These are phyloP conservation scores for Gardenia jasminoides DNA, from an alignment of 257 asterid genomes.

Conservation along the genomic window DNA sequence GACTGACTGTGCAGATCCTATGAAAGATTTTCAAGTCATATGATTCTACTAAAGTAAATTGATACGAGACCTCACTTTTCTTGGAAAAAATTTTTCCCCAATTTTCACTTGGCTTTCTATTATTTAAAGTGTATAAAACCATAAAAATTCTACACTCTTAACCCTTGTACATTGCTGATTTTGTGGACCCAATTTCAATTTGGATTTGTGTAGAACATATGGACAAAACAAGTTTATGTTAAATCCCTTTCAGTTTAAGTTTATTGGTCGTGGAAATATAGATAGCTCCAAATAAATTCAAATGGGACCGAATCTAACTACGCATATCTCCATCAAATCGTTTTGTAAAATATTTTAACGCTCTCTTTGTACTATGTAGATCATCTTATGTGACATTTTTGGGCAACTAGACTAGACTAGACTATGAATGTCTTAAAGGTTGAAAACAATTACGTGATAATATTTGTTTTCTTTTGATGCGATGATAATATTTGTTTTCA, in stretches of 20 bases:
- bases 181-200: constrained; percentile 19
- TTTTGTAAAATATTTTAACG: too few relatives aligned
- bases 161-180: constrained; percentile 7
- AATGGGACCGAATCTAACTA: not conserved
- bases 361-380: too few relatives aligned
- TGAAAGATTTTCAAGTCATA: too few relatives aligned
- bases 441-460: too few relatives aligned
- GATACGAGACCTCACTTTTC: not conserved
- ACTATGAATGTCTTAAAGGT: too few relatives aligned
- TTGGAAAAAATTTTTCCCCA: not conserved
- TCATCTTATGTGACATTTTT: too few relatives aligned
- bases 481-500: too few relatives aligned
- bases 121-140: not conserved
- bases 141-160: not conserved
- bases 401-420: too few relatives aligned
- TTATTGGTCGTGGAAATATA: too few relatives aligned
- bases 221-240: too few relatives aligned
- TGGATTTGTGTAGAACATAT: not conserved
- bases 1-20: not conserved
- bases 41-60: not conserved
- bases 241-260: not conserved
- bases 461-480: too few relatives aligned
- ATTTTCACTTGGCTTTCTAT: not conserved
- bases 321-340: not conserved
- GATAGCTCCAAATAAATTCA: too few relatives aligned